These are phyloP conservation scores for Candida orba DNA, from an alignment of 805 yeast genomes.

Conservation along the genomic window DNA sequence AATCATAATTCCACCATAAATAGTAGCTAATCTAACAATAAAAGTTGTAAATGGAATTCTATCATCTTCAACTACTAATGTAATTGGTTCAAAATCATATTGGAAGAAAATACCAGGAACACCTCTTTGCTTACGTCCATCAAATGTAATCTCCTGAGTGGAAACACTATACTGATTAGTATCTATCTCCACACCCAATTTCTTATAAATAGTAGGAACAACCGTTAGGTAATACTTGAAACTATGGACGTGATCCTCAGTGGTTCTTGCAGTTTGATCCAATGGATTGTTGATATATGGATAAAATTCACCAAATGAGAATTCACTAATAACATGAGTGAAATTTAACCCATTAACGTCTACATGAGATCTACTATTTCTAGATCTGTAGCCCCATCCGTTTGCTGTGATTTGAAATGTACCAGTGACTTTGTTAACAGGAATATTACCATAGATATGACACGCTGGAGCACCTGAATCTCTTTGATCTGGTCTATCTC, in stretches of 20 bases:
- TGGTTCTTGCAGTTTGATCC: conserved; percentile 60
- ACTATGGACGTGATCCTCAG: conserved; percentile 40
- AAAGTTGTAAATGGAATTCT: conserved; percentile 76
- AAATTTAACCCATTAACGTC: conserved; percentile 56
- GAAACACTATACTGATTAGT: conserved; percentile 84
- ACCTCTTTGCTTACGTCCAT: conserved; percentile 15
- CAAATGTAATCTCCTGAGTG: conserved; percentile 33
- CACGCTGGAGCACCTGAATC: conserved; percentile 65
- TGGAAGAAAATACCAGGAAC: conserved; percentile 77
- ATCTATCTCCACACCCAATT: conserved; percentile 62
- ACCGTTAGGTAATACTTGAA: conserved; percentile 68
- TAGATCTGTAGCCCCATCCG: conserved; percentile 53
- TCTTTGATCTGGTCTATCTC: conserved; percentile 33
- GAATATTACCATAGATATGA: conserved; percentile 73
- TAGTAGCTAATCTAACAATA: conserved; percentile 69
- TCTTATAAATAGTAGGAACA: conserved; percentile 73
- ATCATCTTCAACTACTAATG: conserved; percentile 58
- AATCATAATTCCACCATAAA: conserved; percentile 74
- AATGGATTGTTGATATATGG: conserved; percentile 86
- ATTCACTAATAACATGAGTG: conserved; percentile 78
- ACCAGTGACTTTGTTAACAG: conserved; percentile 81
- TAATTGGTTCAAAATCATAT: conserved; percentile 86
- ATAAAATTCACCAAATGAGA: conserved; percentile 85
- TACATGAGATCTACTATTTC: conserved; percentile 32
- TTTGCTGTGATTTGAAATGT: conserved; percentile 77